Evolutionary conservation across 2,329 filamentous ascomycete species (phyloP), one percentile per base, ranked within the genome.

Genomic region (Pezicula radicicola): DNA sequence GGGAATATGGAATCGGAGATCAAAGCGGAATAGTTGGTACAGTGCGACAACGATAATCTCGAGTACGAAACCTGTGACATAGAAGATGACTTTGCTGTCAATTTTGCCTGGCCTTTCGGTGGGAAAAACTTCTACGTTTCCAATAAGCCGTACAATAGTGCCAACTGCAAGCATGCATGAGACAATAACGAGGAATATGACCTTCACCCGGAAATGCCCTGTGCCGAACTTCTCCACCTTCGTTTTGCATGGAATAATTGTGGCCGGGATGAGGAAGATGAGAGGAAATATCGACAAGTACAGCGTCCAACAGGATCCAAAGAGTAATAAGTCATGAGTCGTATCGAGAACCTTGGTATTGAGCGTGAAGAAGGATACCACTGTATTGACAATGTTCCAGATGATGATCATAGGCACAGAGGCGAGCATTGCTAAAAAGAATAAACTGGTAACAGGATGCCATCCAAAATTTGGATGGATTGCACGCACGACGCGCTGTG

Each of bases 31-130:
- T n/a, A 88, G 63, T 0, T 84, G 77, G 69, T 89, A 92, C 8
- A 84, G 70, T 46, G 77, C 79, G 4, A 93, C 77, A 35, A 90
- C 82, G 25, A 87, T 63, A 40, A 91, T 72, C 68, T 96, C 91
- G 30, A 91, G 75, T n/a, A 72, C 73, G 63, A 88, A 94, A 71
- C 89, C 87, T 72, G 93, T 89, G 63, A 83, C 71, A 72, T 93
- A 96, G 73, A 90, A 95, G 60, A 80, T 81, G 1, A 82, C 79
- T 66, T 86, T 88, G 63, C 72, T 73, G 61, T 90, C 80, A 30
- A 60, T 55, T 40, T 49, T 52, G 0, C 49, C 52, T 4, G 57
- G 54, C 9, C 44, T 30, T 9, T 54, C 27, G 4, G 30, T 41
- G 1, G 54, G 54, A 30, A 35, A 46, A 12, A 41, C 33, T 25